Evolutionary conservation across 805 yeast genomes (phyloP), one percentile per base, ranked within the genome.

Genomic region (Babjeviella inositovora): DNA sequence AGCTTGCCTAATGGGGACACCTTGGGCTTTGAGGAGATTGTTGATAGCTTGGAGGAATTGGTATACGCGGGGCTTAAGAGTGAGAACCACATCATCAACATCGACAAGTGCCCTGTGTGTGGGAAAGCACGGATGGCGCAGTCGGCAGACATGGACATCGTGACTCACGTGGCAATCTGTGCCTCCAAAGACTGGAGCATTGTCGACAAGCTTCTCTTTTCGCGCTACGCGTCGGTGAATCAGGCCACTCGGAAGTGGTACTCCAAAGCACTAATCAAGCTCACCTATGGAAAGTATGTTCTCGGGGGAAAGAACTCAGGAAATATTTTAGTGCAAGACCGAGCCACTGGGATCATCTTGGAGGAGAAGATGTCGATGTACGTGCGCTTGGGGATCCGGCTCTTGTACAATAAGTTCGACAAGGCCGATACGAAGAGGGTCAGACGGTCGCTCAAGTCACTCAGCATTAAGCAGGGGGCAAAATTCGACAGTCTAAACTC

Each of bases 321-420:
- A 7, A 87, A 87, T 39, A 87, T 90, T 15, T 53, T 90, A 23
- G 96, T 87, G 3, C 97, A 90, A 44, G 96, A 90, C 43, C 58
- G 98, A 30, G 56, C 63, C 10, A 74, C 95, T 0, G 98, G 98
- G 0, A 62, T 80, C 21, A 69, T 87, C n/a, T 47, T 77, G 39
- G 97, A 87, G 42, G 98, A 87, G 38, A 82, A 82, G 37, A 87
- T 90, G 79, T 73, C 85, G 28, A 68, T 79, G 2, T 80, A 80
- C 37, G 90, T 90, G 7, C 57, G 95, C 23, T 41, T 90, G 17
- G 98, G 97, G 0, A 87, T 87, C 25, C 47, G 95, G 20, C 47
- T 87, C 20, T 51, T 87, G 3, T 87, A 87, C 46, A 69, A 73
- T 35, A 87, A 93, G 2, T 62, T 74, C 30, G 63, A 62, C 28